A percentile compares a stretch with the other conserved stretches of the same genome.
phyloP scores from a whole-genome alignment of 1,139 yeast species.

The Trichomonascaceae sp. region DNA sequence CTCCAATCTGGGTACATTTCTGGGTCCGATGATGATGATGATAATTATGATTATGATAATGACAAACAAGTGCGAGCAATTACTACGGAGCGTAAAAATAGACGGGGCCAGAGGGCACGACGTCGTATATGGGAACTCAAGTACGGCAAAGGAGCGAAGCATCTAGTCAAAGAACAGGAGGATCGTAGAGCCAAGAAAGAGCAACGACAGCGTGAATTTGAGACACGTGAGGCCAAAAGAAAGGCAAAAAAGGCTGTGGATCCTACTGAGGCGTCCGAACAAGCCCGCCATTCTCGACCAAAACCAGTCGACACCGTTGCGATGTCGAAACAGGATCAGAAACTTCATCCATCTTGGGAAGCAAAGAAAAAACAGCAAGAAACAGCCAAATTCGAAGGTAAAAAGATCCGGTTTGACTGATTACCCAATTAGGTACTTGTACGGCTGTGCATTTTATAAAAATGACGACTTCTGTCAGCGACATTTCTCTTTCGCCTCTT shows the following conservation, averaged over 20 bases:
- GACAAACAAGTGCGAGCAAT: constrained; percentile 56
- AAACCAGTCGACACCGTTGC: neutral
- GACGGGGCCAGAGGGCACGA: constrained; percentile 96
- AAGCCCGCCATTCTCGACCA: constrained; percentile 7
- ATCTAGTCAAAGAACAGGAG: constrained; percentile 58
- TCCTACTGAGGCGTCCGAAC: constrained; percentile 8
- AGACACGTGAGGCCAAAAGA: constrained; percentile 54
- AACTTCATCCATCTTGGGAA: constrained; percentile 91
- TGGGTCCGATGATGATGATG: constrained; percentile 56
- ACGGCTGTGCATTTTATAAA: neutral
- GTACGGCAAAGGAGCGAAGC: constrained; percentile 80
- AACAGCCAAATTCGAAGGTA: constrained; percentile 70
- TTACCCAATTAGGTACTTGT: neutral
- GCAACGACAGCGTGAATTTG: constrained; percentile 52
- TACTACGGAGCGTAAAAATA: constrained; percentile 59
- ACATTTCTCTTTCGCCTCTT: neutral
- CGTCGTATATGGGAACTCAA: constrained; percentile 93
- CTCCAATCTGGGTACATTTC: constrained; percentile 74
- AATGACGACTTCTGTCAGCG: neutral
- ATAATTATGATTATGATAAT: constrained; percentile 45
- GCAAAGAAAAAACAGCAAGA: constrained; percentile 67
- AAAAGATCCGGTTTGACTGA: constrained; percentile 61
- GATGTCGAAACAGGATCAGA: neutral
- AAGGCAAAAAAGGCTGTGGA: constrained; percentile 10
- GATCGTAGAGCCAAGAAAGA: constrained; percentile 46